Evolutionary conservation across 306 rosid genomes (phyloP).

Genomic region (Gillenia trifoliata): DNA sequence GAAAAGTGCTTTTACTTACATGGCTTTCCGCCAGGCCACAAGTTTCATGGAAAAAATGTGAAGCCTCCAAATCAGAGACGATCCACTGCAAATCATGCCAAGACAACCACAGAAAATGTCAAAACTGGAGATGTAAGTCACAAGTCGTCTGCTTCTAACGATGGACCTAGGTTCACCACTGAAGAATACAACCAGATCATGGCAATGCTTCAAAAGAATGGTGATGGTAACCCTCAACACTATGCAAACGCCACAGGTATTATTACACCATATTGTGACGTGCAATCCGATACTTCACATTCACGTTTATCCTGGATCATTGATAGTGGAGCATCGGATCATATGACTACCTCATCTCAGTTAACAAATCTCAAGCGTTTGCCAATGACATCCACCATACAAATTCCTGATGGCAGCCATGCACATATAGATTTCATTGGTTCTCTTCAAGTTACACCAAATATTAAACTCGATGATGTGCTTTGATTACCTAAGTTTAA

Average conservation of each 20-base stretch:
- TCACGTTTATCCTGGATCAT: too few relatives aligned
- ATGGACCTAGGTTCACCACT: background rate
- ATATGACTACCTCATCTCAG: too few relatives aligned
- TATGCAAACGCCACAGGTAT: background rate
- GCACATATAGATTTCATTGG: too few relatives aligned
- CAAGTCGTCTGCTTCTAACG: background rate
- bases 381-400: too few relatives aligned
- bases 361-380: too few relatives aligned
- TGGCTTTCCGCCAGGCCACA: background rate
- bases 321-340: too few relatives aligned
- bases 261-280: too few relatives aligned
- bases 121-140: background rate
- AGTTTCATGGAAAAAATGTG: background rate
- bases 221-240: background rate
- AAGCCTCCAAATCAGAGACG: background rate
- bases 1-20: background rate
- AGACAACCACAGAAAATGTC: background rate
- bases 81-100: background rate
- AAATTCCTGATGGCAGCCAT: too few relatives aligned
- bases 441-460: too few relatives aligned
- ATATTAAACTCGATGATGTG: too few relatives aligned
- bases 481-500: too few relatives aligned
- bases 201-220: background rate
- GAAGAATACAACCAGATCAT: background rate
- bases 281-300: too few relatives aligned